Evolutionary conservation across 106 monocot species (phyloP).

Genomic region (Narthecium ossifragum): DNA sequence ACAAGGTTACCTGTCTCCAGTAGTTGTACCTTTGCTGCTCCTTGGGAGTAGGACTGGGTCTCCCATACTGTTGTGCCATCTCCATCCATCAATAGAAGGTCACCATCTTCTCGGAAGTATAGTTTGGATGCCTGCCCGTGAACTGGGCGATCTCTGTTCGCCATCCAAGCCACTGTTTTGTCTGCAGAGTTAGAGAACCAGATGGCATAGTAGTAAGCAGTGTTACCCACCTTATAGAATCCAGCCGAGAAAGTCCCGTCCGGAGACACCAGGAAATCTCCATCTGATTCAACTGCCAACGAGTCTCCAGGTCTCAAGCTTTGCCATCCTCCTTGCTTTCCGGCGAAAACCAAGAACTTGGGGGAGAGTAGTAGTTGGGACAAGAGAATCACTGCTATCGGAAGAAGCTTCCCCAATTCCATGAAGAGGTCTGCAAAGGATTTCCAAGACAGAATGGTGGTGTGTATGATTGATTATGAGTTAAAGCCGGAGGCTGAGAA

Average conservation of each 20-base stretch:
- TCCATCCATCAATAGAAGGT: constrained; percentile 2
- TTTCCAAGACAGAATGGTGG: no score
- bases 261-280: background rate
- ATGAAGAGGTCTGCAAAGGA: no score
- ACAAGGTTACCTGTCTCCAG: constrained; percentile 11
- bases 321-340: no score
- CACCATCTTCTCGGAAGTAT: background rate
- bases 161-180: constrained; percentile 8
- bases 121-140: background rate
- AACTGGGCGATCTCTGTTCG: constrained; percentile 7
- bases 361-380: no score
- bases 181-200: constrained; percentile 10
- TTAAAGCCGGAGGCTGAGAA: no score
- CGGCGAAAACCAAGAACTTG: no score
- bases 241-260: background rate
- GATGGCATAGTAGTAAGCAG: constrained; percentile 9
- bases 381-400: no score
- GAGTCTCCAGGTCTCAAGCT: no score
- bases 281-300: background rate
- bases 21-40: background rate
- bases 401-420: no score
- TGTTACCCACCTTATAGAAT: constrained; percentile 4
- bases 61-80: constrained; percentile 8
- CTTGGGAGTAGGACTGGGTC: background rate
- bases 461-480: no score